These are phyloP conservation scores for Lactarius tabidus DNA, from an alignment of 768 basidiomycete genomes.

Conservation along the genomic window DNA sequence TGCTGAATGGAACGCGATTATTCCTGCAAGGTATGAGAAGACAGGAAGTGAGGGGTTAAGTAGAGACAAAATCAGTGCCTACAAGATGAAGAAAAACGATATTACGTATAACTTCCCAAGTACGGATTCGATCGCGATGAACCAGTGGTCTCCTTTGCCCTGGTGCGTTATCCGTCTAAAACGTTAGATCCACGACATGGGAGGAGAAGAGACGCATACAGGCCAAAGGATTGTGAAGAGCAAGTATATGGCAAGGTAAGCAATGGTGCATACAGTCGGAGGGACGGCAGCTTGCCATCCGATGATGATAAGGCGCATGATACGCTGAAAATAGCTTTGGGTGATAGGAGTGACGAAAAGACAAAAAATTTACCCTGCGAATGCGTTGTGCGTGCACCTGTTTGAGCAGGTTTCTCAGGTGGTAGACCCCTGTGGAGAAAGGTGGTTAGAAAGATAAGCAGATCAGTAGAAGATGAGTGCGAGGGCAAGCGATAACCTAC, in stretches of 20 bases:
- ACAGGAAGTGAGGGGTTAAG: background rate
- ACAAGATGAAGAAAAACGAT: slow-evolving; percentile 9
- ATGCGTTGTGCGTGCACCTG: background rate
- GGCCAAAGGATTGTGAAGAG: background rate
- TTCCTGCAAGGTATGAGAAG: background rate
- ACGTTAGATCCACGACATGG: background rate
- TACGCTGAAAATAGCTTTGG: background rate
- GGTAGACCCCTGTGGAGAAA: background rate
- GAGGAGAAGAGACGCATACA: background rate
- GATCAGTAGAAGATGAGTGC: background rate
- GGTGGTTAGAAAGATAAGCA: background rate
- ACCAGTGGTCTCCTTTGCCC: slow-evolving; percentile 3
- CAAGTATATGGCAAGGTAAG: background rate
- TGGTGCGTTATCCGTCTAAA: background rate
- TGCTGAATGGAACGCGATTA: background rate
- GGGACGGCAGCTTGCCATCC: slow-evolving; percentile 1
- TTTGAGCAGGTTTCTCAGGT: background rate
- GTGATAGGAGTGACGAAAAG: background rate
- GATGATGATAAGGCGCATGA: background rate
- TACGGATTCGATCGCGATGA: slow-evolving; percentile 1
- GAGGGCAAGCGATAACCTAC: background rate
- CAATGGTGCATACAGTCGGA: background rate
- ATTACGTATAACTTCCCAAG: slow-evolving; percentile 13
- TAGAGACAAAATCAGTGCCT: background rate
- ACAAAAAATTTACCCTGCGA: background rate